Evolutionary conservation across 768 basidiomycete genomes (phyloP), one percentile per base, ranked within the genome.

Genomic region (Podaxis carcinomalis): DNA sequence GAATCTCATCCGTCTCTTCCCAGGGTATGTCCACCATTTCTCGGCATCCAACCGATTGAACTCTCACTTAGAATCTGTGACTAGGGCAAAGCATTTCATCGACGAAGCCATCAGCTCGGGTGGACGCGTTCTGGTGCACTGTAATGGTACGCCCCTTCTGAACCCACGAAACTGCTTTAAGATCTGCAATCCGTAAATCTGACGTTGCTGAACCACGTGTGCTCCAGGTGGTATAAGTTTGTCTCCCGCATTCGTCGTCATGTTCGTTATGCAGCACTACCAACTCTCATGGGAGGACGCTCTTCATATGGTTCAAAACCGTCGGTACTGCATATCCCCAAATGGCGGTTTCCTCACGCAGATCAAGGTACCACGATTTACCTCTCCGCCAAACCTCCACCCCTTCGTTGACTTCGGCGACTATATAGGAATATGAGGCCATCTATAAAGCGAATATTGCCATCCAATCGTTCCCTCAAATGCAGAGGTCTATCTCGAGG

Each of bases 311-410:
- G 93, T 95, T 3, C 93, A 95, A 72, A 94, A 94, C 65, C 81
- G 93, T 51, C 83, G 94, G 49, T 97, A 96, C 68, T 97, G 94
- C 72, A 95, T 95, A 64, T 92, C 92, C 0, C 95, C 93, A 10
- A 94, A 96, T 67, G 87, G 89, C 13, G 94, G 93, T 2, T 97
- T 97, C 74, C 72, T 95, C 67, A 92, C 90, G 9, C 94, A 96
- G 71, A 89, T 96, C 70, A 95, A 96, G 83, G 92, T 89, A 59
- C 27, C 76, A 65, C 11, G 40, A 47, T 46, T 39, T 13, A 27
- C 25, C 42, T 37, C 14, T 57, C 19, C 46, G 36, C 23, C 3
- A 13, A 28, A 37, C 11, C n/a, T 35, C 28, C 19, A 25, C 16
- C 35, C 25, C 19, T 42, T 50, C 13, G 27, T 6, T 42, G 42